Percentiles rank a stretch among this genome's conserved stretches.
These are phyloP conservation scores for Orbilia blumenaviensis DNA, from an alignment of 2,329 filamentous ascomycete genomes.

Conservation along the genomic window DNA sequence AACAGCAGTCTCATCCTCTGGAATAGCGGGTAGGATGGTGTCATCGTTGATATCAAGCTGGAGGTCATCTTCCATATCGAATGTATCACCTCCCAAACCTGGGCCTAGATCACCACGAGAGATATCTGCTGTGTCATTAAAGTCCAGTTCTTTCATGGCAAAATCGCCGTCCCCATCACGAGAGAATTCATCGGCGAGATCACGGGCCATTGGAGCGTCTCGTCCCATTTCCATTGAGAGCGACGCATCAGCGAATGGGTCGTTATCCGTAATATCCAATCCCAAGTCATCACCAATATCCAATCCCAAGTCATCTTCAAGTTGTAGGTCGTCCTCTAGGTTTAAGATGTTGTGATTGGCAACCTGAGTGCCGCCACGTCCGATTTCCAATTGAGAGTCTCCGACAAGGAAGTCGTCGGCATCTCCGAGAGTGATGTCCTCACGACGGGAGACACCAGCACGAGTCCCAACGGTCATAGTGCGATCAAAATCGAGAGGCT, in stretches of 20 bases:
- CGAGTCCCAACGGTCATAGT: conserved; percentile 59
- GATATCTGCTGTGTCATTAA: conserved; percentile 65
- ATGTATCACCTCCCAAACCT: conserved; percentile 59
- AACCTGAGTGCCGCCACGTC: conserved; percentile 47
- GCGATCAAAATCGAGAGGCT: conserved; percentile 72
- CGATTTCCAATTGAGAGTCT: conserved; percentile 44
- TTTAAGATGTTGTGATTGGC: conserved; percentile 40
- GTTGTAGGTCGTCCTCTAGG: conserved; percentile 61
- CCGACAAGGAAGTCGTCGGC: conserved; percentile 58
- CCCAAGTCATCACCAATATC: conserved; percentile 80
- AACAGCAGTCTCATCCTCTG: conserved; percentile 16
- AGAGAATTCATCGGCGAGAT: conserved; percentile 74
- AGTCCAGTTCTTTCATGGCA: conserved; percentile 66
- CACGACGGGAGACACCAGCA: conserved; percentile 64
- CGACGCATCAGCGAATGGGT: conserved; percentile 57
- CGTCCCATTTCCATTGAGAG: conserved; percentile 79
- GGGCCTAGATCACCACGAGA: conserved; percentile 44
- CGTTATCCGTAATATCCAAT: conserved; percentile 74
- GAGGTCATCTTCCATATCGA: conserved; percentile 66
- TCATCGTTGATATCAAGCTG: conserved; percentile 71
- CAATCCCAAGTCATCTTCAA: conserved; percentile 74
- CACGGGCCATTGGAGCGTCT: conserved; percentile 76
- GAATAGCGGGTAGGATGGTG: conserved; percentile 66
- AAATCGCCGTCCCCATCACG: conserved; percentile 54
- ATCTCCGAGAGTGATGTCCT: conserved; percentile 75